A percentile compares a stretch with the other conserved stretches of the same genome.
phyloP scores from a whole-genome alignment of 2,329 filamentous ascomycete genomes.

The Ophiostoma triangulosporum region DNA sequence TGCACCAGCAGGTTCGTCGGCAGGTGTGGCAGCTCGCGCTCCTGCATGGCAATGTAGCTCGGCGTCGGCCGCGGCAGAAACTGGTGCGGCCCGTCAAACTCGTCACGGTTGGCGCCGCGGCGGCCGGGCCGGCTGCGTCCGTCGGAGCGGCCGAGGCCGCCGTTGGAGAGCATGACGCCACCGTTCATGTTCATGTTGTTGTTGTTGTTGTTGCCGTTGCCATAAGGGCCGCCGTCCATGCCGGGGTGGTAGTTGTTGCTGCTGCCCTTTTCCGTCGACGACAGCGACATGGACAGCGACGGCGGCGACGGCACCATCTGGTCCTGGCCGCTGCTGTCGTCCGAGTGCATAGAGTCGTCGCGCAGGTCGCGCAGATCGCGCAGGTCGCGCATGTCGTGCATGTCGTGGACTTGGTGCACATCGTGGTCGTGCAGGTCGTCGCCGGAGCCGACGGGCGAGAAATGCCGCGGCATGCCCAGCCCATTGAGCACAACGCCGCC shows the following conservation, averaged over 20 bases:
- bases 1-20: slow-evolving; percentile 71
- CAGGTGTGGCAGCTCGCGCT: slow-evolving; percentile 67
- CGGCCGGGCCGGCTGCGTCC: slow-evolving; percentile 44
- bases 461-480: background rate
- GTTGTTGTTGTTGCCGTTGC: background rate
- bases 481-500: background rate
- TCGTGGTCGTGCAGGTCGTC: background rate
- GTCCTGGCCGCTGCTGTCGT: slow-evolving; percentile 18
- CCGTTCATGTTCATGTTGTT: background rate
- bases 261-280: background rate
- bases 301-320: slow-evolving; percentile 24
- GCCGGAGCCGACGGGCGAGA: background rate
- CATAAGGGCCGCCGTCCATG: background rate
- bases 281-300: slow-evolving; percentile 12
- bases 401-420: too few species aligned
- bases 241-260: background rate
- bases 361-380: background rate
- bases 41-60: slow-evolving; percentile 60
- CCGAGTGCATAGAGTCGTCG: background rate
- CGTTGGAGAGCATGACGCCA: slow-evolving; percentile 21
- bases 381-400: background rate
- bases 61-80: slow-evolving; percentile 60
- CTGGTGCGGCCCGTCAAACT: slow-evolving; percentile 80
- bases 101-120: slow-evolving; percentile 68
- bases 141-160: slow-evolving; percentile 29